Evolutionary conservation across 148 eudicot genomes (phyloP).

Genomic region (Rhododendron griersonianum): DNA sequence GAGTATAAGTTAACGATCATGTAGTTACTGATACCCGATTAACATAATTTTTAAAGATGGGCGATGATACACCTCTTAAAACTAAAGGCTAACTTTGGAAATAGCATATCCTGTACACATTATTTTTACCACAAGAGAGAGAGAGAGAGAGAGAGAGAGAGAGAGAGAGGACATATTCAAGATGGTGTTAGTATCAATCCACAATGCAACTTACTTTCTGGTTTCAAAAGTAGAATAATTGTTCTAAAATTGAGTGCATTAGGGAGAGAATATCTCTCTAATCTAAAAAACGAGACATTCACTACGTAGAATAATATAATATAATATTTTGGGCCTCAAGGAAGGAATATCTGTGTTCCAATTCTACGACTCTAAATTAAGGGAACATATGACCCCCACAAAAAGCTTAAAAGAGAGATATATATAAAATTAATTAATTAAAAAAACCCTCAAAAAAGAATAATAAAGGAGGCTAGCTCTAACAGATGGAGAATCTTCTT

Average conservation of each 20-base stretch:
- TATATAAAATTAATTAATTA: not conserved
- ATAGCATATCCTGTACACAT: constrained; percentile 30
- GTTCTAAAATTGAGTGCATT: constrained; percentile 27
- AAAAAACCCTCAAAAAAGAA: constrained; percentile 30
- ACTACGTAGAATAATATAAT: constrained; percentile 29
- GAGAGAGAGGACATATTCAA: constrained; percentile 6
- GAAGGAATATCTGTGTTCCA: constrained; percentile 59
- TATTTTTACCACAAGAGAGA: not conserved
- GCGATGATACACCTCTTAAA: not conserved
- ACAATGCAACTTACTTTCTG: constrained; percentile 53
- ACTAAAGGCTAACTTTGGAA: not conserved
- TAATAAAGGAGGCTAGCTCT: constrained; percentile 32
- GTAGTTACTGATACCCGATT: not conserved
- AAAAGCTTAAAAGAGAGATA: constrained; percentile 19
- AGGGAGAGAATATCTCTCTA: constrained; percentile 18
- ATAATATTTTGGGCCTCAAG: constrained; percentile 33
- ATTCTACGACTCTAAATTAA: constrained; percentile 59
- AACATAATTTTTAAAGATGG: not conserved
- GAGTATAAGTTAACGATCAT: too few relatives aligned
- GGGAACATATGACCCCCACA: constrained; percentile 23
- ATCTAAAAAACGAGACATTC: constrained; percentile 26
- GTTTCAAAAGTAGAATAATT: constrained; percentile 51
- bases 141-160: constrained; percentile 6
- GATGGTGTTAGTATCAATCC: constrained; percentile 50
- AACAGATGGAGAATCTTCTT: constrained; percentile 56